A percentile compares a stretch with the other conserved stretches of the same genome.
phyloP scores from a whole-genome alignment of 495 filamentous ascomycete genomes.

The Trichocladium uniseriatum region DNA sequence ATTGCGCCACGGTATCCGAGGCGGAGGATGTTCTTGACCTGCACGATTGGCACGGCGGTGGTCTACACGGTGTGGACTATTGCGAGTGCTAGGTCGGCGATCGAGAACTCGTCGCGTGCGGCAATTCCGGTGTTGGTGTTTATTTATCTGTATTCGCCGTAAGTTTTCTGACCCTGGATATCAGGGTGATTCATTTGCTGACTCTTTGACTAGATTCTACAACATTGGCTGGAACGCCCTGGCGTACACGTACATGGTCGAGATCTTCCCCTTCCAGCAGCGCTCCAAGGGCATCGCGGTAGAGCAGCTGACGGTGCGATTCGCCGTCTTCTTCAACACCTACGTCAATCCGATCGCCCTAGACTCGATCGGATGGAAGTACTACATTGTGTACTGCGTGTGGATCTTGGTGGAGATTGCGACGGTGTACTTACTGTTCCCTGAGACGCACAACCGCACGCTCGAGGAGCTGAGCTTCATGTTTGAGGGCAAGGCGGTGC shows the following conservation, averaged over 20 bases:
- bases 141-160: slow-evolving; percentile 50
- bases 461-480: slow-evolving; percentile 37
- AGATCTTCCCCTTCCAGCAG: slow-evolving; percentile 51
- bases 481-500: slow-evolving; percentile 32
- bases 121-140: slow-evolving; percentile 49
- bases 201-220: slow-evolving; percentile 32
- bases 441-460: slow-evolving; percentile 50
- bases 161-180: too few relatives aligned
- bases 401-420: slow-evolving; percentile 48
- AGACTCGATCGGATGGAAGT: slow-evolving; percentile 49
- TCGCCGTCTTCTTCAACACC: slow-evolving; percentile 44
- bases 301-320: slow-evolving; percentile 47
- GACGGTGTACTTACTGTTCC: slow-evolving; percentile 51
- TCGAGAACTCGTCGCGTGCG: slow-evolving; percentile 32
- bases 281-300: slow-evolving; percentile 51
- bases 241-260: slow-evolving; percentile 49
- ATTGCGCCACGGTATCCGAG: slow-evolving; percentile 41
- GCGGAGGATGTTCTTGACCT: slow-evolving; percentile 45
- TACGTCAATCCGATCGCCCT: slow-evolving; percentile 59
- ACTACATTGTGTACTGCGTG: slow-evolving; percentile 52
- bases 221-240: slow-evolving; percentile 57
- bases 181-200: neutral
- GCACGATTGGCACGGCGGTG: slow-evolving; percentile 37
- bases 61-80: slow-evolving; percentile 51
- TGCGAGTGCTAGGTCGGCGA: slow-evolving; percentile 40